A percentile compares a stretch with the other conserved stretches of the same genome.
phyloP scores from a whole-genome alignment of 2,329 filamentous ascomycete species.

The Diaporthe helianthi region DNA sequence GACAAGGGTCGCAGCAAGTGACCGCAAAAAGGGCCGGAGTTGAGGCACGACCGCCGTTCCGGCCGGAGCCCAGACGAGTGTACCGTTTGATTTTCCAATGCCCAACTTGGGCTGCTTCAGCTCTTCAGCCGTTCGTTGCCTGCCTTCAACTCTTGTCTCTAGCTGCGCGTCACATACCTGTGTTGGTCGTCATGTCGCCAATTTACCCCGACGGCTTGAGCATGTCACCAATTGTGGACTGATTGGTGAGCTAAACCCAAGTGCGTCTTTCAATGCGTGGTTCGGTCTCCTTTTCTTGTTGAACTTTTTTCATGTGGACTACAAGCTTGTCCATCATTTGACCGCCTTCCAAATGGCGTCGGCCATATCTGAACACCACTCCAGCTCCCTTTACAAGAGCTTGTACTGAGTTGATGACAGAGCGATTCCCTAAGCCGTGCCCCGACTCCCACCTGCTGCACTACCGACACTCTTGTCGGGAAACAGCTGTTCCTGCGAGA shows the following conservation, averaged over 20 bases:
- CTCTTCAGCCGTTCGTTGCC: no score
- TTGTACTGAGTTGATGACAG: neutral
- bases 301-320: neutral
- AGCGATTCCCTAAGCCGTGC: constrained; percentile 25
- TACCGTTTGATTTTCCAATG: constrained; percentile 15
- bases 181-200: neutral
- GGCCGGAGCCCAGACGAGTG: constrained; percentile 6
- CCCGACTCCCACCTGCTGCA: constrained; percentile 5
- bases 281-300: neutral
- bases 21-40: constrained; percentile 8
- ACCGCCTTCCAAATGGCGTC: constrained; percentile 31
- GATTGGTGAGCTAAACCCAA: neutral
- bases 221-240: constrained; percentile 11
- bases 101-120: constrained; percentile 20
- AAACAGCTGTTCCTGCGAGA: constrained; percentile 56
- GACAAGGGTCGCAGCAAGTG: neutral
- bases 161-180: constrained; percentile 10
- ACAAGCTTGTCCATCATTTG: neutral
- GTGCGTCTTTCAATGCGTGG: constrained; percentile 2
- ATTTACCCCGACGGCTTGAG: neutral
- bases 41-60: constrained; percentile 1
- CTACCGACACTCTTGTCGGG: constrained; percentile 36
- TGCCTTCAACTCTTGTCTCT: neutral
- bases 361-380: constrained; percentile 7
- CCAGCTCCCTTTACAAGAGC: neutral